A percentile compares a stretch with the other conserved stretches of the same genome.
Evolutionary conservation across 202 grass and related monocot species (phyloP).

Genomic region (Cymbopogon flexuosus): DNA sequence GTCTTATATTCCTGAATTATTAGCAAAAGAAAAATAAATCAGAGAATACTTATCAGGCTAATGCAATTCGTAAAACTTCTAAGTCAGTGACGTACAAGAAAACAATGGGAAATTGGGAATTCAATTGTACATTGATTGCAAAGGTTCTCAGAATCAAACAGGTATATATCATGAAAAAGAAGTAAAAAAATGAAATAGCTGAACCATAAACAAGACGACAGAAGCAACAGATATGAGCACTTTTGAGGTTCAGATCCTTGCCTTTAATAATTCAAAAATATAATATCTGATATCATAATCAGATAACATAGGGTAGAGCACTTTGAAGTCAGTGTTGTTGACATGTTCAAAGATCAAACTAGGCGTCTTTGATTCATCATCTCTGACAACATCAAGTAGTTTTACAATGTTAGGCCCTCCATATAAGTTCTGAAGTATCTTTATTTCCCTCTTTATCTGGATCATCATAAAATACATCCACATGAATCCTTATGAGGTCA

Average conservation of each 20-base stretch:
- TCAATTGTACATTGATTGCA: neutral
- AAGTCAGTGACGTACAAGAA: neutral
- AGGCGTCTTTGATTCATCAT: conserved; percentile 86
- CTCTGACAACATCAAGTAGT: conserved; percentile 92
- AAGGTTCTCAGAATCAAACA: conserved; percentile 10
- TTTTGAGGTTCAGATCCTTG: conserved; percentile 30
- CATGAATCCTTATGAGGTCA: conserved; percentile 18
- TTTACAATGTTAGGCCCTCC: conserved; percentile 88
- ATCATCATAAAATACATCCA: conserved; percentile 29
- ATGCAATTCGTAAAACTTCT: neutral
- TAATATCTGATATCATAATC: conserved; percentile 94
- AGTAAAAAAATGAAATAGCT: neutral
- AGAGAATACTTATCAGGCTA: neutral
- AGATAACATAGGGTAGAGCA: conserved; percentile 77
- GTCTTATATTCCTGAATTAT: neutral
- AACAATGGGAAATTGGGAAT: neutral
- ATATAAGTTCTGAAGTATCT: conserved; percentile 98
- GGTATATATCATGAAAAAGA: neutral
- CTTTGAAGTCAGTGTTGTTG: conserved; percentile 95
- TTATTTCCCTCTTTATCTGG: conserved; percentile 99
- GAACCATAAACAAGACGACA: neutral
- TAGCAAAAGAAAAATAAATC: neutral
- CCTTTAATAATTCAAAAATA: conserved; percentile 93
- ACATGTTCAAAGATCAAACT: conserved; percentile 93
- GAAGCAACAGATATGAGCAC: neutral